Evolutionary conservation across 306 rosid genomes (phyloP).

Genomic region (Crotalaria pallida): DNA sequence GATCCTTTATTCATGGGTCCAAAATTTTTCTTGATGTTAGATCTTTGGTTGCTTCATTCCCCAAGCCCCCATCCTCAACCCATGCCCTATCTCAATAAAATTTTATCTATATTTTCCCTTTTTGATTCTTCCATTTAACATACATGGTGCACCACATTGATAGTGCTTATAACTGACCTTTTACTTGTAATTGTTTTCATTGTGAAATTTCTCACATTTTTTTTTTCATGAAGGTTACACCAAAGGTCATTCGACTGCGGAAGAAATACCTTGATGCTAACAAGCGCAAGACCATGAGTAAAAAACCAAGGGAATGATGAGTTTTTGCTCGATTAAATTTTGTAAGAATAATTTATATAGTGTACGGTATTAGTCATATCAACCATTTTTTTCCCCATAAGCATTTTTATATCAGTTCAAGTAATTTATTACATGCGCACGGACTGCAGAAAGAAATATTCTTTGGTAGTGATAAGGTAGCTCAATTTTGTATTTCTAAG

Average conservation of each 20-base stretch:
- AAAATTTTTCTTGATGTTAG: background rate
- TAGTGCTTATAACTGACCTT: background rate
- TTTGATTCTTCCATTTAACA: background rate
- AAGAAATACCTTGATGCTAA: constrained; percentile 83
- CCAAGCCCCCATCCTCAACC: background rate
- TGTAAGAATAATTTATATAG: constrained; percentile 23
- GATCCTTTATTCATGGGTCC: too few species aligned
- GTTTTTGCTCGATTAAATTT: constrained; percentile 22
- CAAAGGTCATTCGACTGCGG: constrained; percentile 78
- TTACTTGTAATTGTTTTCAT: background rate
- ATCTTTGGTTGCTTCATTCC: background rate
- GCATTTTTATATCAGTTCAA: constrained; percentile 1
- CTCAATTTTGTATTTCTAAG: constrained; percentile 24
- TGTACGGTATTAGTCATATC: constrained; percentile 14
- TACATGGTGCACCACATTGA: background rate
- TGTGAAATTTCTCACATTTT: background rate
- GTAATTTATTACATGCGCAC: constrained; percentile 18
- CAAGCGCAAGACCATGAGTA: constrained; percentile 91
- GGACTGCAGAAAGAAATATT: constrained; percentile 17
- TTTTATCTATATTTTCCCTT: background rate
- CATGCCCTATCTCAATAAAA: background rate
- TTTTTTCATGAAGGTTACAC: constrained; percentile 68
- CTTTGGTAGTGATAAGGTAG: constrained; percentile 23
- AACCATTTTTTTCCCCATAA: background rate
- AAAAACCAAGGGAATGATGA: constrained; percentile 48